Evolutionary conservation across 345 rosid species (phyloP), one percentile per base, ranked within the genome.

Genomic region (Aquilaria malaccensis): DNA sequence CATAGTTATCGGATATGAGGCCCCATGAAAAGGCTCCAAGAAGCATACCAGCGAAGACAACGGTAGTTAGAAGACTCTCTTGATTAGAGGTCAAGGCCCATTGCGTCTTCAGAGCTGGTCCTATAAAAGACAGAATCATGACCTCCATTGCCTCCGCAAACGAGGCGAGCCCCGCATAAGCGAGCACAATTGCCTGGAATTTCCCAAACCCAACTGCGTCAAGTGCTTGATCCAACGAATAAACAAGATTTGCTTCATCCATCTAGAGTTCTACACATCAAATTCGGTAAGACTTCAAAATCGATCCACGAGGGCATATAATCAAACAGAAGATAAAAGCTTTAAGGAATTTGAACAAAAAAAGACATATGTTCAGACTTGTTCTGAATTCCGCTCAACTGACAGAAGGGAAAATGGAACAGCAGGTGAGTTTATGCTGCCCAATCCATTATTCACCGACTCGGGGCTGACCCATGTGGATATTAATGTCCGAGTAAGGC

Each of bases 21-120:
- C 85, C 85, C 85, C 85, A 81, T 11, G 74, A 56, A 62, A 61
- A 74, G 2, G 86, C 86, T 74, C 83, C 85, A n/a, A 78, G 2
- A 0, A 81, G 72, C 83, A 78, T 67, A 7, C 83, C 86, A 43
- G 73, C 68, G 55, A 81, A 81, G 13, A 78, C 81, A 52, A 65
- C 74, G 30, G 68, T 74, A 4, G 81, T 58, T 53, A 81, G 29
- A 2, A 76, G 45, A 60, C 77, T 76, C 68, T 81, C 79, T 45
- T 78, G 66, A 29, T 13, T 53, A 0, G 79, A 71, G 10, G 86
- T 73, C 67, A 81, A 76, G 2, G 22, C 59, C 85, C 85, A 81
- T 30, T 78, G 58, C 3, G 72, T 47, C 66, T 78, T 71, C 14
- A 81, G 75, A 12, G 72, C 68, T 32, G 71, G 62, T 31, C 85